Evolutionary conservation across 441 rosid species (phyloP), one percentile per base, ranked within the genome.

Genomic region (Populus hybrid): DNA sequence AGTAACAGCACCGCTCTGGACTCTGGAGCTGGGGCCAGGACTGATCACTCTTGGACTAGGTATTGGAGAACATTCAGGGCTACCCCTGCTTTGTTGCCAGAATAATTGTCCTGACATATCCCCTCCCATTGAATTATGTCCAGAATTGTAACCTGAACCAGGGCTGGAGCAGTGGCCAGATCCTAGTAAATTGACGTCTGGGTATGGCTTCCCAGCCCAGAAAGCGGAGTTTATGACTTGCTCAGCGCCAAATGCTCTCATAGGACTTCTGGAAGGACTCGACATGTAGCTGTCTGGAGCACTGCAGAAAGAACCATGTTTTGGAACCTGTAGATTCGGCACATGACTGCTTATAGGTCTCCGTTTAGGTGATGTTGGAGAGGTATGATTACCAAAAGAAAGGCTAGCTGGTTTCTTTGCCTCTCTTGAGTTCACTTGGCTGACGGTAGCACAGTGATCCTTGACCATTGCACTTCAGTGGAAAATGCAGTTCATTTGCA

Each of bases 261-360:
- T 82, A 68, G 99, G 98, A 83, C 99, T 97, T 87, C 98, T 90
- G 16, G 98, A 93, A 83, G 99, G 99, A 89, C 99, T 97, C 74
- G 99, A 97, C 90, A 93, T 77, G 77, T 94, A 91, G 87, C 98
- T 94, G 78, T 97, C 98, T 32, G 97, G 94, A 79, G 98, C 97
- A 87, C 93, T 89, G 79, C 70, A 88, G 73, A 92, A 86, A 46
- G 86, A 89, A 76, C 90, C 89, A 10, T 84, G 87, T 72, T 79
- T 81, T 57, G 96, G 96, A 86, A 88, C 85, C 81, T 92, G 97
- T 81, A 97, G 61, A 83, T 86, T 91, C 74, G 87, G 94, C 66
- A 95, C 88, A 76, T 84, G 91, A 73, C 79, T 77, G 71, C 87
- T 76, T 32, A 87, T 73, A 74, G 90, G 89, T 80, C 85, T 84